Percentiles rank a stretch among this genome's conserved stretches.
phyloP scores from a whole-genome alignment of 352 stramenopile species.

The Paralagenidium karlingii region DNA sequence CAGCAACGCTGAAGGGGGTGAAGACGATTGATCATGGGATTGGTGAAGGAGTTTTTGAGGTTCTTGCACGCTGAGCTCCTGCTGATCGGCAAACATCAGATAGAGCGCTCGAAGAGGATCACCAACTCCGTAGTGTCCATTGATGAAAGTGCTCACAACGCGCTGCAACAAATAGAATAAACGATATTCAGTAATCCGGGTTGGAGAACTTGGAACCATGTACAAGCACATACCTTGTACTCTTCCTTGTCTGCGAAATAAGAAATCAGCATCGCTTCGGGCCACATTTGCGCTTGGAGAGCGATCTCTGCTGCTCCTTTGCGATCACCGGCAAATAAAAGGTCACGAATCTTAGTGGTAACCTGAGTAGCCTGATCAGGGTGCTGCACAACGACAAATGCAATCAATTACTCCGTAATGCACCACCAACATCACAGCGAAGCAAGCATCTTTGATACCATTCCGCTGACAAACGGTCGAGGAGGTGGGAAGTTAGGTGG shows the following conservation, averaged over 20 bases:
- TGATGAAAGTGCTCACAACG: conserved; percentile 61
- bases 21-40: conserved; percentile 7
- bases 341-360: conserved; percentile 39
- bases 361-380: conserved; percentile 32
- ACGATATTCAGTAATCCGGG: background rate
- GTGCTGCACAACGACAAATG: conserved; percentile 19
- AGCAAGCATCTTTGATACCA: conserved; percentile 11
- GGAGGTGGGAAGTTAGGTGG: conserved; percentile 24
- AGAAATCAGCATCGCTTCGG: conserved; percentile 77
- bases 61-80: conserved; percentile 77
- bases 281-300: conserved; percentile 76
- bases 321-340: conserved; percentile 64
- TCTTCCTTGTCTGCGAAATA: conserved; percentile 78
- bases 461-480: conserved; percentile 19
- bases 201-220: background rate
- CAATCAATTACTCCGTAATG: conserved; percentile 1
- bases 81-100: conserved; percentile 69
- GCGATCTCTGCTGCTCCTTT: conserved; percentile 63
- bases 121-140: conserved; percentile 57
- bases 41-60: conserved; percentile 50
- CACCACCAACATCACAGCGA: no score
- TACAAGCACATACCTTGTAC: conserved; percentile 36
- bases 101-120: conserved; percentile 71
- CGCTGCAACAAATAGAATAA: conserved; percentile 13
- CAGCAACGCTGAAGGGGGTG: conserved; percentile 36